Evolutionary conservation across 495 filamentous ascomycete genomes (phyloP), one percentile per base, ranked within the genome.

Genomic region (Aspergillus ostianus): DNA sequence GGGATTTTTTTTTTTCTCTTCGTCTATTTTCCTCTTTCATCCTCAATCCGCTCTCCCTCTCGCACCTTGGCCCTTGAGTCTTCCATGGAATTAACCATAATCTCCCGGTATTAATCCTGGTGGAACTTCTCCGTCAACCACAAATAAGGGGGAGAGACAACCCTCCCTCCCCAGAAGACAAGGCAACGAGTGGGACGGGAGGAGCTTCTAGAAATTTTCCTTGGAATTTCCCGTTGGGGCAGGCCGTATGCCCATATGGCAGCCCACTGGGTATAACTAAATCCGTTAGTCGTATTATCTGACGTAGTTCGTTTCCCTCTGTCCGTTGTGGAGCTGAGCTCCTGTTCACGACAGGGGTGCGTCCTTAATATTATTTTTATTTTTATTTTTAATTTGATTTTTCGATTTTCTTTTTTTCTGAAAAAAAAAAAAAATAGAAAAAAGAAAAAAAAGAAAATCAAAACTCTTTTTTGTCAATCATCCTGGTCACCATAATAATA

Each of bases 201-300:
- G 48, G 71, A 68, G 61, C 70, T 77, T 77, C 74, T 76, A 75
- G 74, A 77, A 77, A 76, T 61, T 68, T 77, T 77, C 74, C 60
- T 64, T 71, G 62, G 65, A 51, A 70, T 76, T 77, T 64, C 74
- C 74, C 12, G 52, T 72, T 75, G 62, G 64, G 69, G 69, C 60
- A 51, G 52, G 19, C 59, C 55, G 58, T 60, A 59, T 63, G 41
- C 36, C 36, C 36, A 41, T 41, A 53, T 36, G 60, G 57, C 64
- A 63, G 55, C 56, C 63, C 55, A 61, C 56, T 29, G 57, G 57
- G 36, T 41, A 46, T 32, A 32, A 56, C 58, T 67, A 67, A 61
- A 54, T 56, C 51, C 26, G 56, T 53, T 54, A 58, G 56, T 55
- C 63, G 51, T 53, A 59, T 51, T 49, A 49, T 56, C 59, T 66